These are phyloP conservation scores for Hypoxylon cercidicola DNA, from an alignment of 495 filamentous ascomycete genomes.

Conservation along the genomic window DNA sequence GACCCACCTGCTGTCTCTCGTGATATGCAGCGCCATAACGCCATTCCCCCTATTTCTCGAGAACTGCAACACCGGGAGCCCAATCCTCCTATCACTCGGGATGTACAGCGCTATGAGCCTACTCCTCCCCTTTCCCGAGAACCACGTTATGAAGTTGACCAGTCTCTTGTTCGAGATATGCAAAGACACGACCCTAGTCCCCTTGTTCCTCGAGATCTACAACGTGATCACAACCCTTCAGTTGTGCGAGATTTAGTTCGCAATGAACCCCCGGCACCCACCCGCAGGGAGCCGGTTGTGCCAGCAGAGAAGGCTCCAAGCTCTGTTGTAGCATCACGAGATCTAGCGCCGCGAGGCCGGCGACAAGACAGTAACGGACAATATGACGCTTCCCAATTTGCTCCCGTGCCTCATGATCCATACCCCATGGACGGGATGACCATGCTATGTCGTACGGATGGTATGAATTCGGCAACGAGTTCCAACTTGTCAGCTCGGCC, in stretches of 20 bases:
- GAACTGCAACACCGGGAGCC: constrained; percentile 7
- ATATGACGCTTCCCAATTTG: constrained; percentile 70
- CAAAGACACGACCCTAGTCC: constrained; percentile 21
- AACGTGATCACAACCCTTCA: constrained; percentile 23
- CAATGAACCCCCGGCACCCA: constrained; percentile 57
- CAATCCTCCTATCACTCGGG: constrained; percentile 4
- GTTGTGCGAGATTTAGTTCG: constrained; percentile 65
- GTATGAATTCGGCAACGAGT: constrained; percentile 77
- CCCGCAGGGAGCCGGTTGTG: constrained; percentile 63
- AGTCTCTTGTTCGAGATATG: neutral
- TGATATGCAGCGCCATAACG: constrained; percentile 10
- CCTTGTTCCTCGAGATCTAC: constrained; percentile 16
- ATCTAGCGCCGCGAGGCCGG: constrained; percentile 37
- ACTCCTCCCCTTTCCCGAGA: constrained; percentile 19
- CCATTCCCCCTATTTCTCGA: constrained; percentile 3
- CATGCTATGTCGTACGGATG: constrained; percentile 88
- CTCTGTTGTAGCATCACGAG: constrained; percentile 32
- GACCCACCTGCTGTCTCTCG: constrained; percentile 21
- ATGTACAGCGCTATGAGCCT: constrained; percentile 22
- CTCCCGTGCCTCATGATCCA: constrained; percentile 85
- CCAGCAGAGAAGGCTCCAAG: constrained; percentile 62
- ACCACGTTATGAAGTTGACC: neutral
- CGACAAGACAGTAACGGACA: constrained; percentile 55
- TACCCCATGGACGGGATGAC: constrained; percentile 99
- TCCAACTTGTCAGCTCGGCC: constrained; percentile 77